Evolutionary conservation across 352 stramenopile genomes (phyloP), one percentile per base, ranked within the genome.

Genomic region (Globisporangium echinulatum): DNA sequence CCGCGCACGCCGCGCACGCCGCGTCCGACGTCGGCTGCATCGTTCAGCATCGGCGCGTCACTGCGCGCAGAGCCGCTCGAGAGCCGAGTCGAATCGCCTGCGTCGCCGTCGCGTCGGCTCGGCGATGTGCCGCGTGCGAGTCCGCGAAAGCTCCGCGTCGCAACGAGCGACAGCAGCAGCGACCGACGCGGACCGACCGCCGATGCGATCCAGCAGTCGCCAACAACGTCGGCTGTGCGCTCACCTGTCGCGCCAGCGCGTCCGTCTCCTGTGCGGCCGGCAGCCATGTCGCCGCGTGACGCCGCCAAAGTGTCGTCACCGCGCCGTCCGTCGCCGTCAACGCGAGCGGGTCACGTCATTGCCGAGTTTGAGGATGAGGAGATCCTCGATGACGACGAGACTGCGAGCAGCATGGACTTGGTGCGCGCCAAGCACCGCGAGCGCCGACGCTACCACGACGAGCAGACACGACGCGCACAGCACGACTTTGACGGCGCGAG

Each of bases 301-400:
- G 0, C 36, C 7, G 9, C 43, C 0, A 62, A 59, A 19, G 50
- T 63, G 11, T 67, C 55, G 8, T 62, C 61, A 1, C 46, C 56
- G 13, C 55, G 46, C 5, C 40, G 33, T n/a, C 44, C 62, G 25
- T 47, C 49, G 0, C 33, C 44, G 8, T 50, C 38, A 8, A 54
- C 4, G 3, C 44, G 43, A 14, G 33, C 25, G 1, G 47, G 44
- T 4, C 64, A 78, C 7, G 8, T 48, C 48, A 62, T 62, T 8
- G 49, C 71, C 38, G 74, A 80, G 51, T 78, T 72, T 14, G 74
- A 82, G 61, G 71, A 78, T 15, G 74, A 77, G 17, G 70, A 79
- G 54, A 53, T 70, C 14, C 36, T 81, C 7, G 70, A 74, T 15
- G 60, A 58, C 36, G 64, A 68, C 9, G 49, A 56, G 14, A 38